Evolutionary conservation across 805 yeast species (phyloP).

Genomic region (Clavispora vitiphila): DNA sequence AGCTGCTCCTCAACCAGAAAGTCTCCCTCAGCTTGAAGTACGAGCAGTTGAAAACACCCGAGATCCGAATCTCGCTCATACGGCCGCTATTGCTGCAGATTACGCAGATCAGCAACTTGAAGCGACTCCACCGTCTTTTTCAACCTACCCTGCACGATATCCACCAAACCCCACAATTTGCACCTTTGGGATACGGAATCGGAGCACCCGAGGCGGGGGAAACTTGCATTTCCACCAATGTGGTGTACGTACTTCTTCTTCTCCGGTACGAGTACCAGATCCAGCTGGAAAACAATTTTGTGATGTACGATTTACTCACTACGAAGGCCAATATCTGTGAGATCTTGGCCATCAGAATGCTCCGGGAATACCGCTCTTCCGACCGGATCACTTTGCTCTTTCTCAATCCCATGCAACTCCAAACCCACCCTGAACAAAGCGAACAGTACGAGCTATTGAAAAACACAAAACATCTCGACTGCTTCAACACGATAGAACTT

Average conservation of each 20-base stretch:
- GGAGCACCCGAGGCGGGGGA: slow-evolving; percentile 11
- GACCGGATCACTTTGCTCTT: slow-evolving; percentile 44
- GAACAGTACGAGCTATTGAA: slow-evolving; percentile 13
- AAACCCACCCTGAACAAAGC: slow-evolving; percentile 2
- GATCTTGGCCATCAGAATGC: slow-evolving; percentile 45
- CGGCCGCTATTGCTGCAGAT: slow-evolving; percentile 42
- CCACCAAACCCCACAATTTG: slow-evolving; percentile 16
- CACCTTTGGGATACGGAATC: slow-evolving; percentile 14
- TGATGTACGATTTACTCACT: slow-evolving; percentile 29
- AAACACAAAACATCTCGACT: slow-evolving; percentile 16
- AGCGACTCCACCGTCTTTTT: slow-evolving; percentile 29
- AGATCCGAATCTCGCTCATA: slow-evolving; percentile 41
- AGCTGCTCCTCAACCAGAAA: slow-evolving; percentile 37
- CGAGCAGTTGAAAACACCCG: slow-evolving; percentile 49
- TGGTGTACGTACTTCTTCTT: slow-evolving; percentile 30
- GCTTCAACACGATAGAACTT: slow-evolving; percentile 45
- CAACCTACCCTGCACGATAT: slow-evolving; percentile 5
- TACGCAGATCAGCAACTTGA: slow-evolving; percentile 34
- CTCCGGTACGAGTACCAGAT: slow-evolving; percentile 35
- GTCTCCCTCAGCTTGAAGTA: slow-evolving; percentile 44
- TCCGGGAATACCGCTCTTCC: slow-evolving; percentile 40
- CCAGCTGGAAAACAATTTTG: slow-evolving; percentile 35
- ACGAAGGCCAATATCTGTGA: slow-evolving; percentile 52
- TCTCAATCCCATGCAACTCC: slow-evolving; percentile 38
- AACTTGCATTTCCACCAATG: slow-evolving; percentile 16